Conservation (phyloP, 2,329 filamentous ascomycete genomes). For the Aureobasidium sp. region DNA sequence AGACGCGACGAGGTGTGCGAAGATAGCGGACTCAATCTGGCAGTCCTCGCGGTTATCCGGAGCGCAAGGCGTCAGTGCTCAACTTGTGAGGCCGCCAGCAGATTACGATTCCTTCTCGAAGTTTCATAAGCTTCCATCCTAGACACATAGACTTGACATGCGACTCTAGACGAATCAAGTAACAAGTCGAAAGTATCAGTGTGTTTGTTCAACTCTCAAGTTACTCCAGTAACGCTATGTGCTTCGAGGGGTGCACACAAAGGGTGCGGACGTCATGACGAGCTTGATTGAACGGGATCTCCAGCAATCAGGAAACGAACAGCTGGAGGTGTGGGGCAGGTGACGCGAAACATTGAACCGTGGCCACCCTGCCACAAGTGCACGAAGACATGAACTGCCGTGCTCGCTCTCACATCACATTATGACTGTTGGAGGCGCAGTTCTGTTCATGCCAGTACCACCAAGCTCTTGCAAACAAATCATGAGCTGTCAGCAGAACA, state of each 20-base stretch:
- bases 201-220: neutral
- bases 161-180: neutral
- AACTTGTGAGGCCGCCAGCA: neutral
- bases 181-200: neutral
- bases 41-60: neutral
- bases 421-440: neutral
- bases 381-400: neutral
- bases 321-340: neutral
- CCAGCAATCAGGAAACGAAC: neutral
- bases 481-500: neutral
- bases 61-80: neutral
- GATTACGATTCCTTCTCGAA: neutral
- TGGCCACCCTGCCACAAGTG: neutral
- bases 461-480: neutral
- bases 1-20: neutral
- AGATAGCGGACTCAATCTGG: neutral
- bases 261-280: neutral
- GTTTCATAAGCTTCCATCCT: neutral
- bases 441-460: neutral
- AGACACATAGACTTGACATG: neutral
- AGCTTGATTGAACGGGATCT: neutral
- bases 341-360: neutral
- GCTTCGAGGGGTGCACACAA: neutral
- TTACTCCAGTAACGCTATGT: neutral
- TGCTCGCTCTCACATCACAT: neutral